Conservation (phyloP, 83 land plant genomes). For the Thuja plicata region DNA sequence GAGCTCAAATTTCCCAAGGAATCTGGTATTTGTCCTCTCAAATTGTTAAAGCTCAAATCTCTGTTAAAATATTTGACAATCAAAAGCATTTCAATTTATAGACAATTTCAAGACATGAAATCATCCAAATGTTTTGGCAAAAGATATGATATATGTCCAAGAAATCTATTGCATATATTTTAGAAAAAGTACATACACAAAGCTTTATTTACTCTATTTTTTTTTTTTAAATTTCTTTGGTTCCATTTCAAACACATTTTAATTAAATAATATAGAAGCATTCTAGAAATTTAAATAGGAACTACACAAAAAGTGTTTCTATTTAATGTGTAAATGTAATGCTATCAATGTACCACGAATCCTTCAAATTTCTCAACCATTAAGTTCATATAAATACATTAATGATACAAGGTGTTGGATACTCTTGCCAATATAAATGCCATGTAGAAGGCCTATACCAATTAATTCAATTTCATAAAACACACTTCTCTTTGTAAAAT, state of each 20-base stretch:
- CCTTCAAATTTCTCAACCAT: not conserved
- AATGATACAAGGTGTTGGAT: not conserved
- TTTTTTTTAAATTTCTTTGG: not conserved
- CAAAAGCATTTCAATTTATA: not conserved
- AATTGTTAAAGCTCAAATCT: slow-evolving; percentile 30
- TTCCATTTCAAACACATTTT: not conserved
- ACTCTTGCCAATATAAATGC: not conserved
- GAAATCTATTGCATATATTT: not conserved
- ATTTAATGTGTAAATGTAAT: not conserved
- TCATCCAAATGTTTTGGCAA: not conserved
- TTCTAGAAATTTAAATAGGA: not conserved
- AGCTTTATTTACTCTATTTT: not conserved
- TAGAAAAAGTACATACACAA: not conserved
- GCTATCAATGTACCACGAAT: not conserved
- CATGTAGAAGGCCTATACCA: not conserved
- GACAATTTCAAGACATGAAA: not conserved
- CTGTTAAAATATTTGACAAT: not conserved
- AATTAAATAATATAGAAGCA: not conserved
- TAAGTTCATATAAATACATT: not conserved
- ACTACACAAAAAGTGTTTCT: not conserved
- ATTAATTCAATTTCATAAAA: not conserved
- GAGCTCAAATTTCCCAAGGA: not conserved
- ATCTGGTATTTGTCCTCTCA: slow-evolving; percentile 21
- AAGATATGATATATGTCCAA: not conserved
- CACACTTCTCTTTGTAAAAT: not conserved